Evolutionary conservation across 352 stramenopile genomes (phyloP), one percentile per base, ranked within the genome.

Genomic region (Hyaloperonospora brassicae): DNA sequence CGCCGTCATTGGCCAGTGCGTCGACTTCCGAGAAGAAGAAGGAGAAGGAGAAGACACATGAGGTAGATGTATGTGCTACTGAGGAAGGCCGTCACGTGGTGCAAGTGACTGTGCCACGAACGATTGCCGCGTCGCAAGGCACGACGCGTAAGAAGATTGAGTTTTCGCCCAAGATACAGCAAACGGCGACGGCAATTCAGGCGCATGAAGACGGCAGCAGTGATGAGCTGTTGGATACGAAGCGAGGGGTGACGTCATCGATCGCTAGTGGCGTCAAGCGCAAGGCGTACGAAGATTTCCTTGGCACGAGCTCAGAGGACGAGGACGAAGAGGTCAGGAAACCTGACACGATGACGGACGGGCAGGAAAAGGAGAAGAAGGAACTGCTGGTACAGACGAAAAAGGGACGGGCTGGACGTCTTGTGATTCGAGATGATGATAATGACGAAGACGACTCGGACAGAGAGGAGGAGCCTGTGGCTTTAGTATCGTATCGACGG

Each of bases 391-490:
- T 31, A 31, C 27, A 8, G 27, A 7, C 27, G 7, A 59, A 27
- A 23, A 79, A 62, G 68, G 84, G 50, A 60, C 47, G 65, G 66
- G 39, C 35, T 40, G 67, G 68, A 12, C 87, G 84, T 49, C 48
- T 93, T 14, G 72, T 93, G 22, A 68, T 92, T 39, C 76, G 93
- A 47, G 86, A 93, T 30, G 82, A 95, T 22, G 82, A 93, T 21
- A 79, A 95, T 36, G 86, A 93, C 25, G 82, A 95, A 17, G 82
- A 93, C 21, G 81, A 95, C 35, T 86, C 64, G 34, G 68, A 86
- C 17, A 70, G n/a, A n/a, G n/a, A 79, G 17, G 72, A 79, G 31
- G 67, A 77, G 39, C 52, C 63, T 23, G 60, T 66, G 13, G 47
- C 34, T 1, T 46, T 34, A 13, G 44, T 52, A 35, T 70, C 56